Conservation (phyloP, 2,329 filamentous ascomycete genomes). For the Neofusicoccum cordaticola region DNA sequence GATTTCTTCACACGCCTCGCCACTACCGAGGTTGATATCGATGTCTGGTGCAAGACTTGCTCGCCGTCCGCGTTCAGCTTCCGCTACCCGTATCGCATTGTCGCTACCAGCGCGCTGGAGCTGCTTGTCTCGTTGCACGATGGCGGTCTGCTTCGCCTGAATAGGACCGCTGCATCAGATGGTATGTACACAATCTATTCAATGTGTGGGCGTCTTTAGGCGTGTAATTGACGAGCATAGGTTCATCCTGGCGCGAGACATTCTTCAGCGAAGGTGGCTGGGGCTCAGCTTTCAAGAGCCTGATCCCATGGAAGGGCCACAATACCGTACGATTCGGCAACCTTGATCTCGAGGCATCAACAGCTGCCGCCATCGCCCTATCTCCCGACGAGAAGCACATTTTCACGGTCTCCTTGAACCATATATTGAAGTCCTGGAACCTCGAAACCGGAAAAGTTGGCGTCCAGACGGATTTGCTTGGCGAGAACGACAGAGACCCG, state of each 20-base stretch:
- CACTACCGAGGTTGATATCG: slow-evolving; percentile 69
- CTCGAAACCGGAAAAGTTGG: slow-evolving; percentile 75
- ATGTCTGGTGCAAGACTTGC: slow-evolving; percentile 73
- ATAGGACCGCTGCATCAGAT: slow-evolving; percentile 30
- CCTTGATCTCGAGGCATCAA: slow-evolving; percentile 59
- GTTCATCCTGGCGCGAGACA: slow-evolving; percentile 62
- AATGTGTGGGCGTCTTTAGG: background rate
- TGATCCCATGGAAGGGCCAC: slow-evolving; percentile 58
- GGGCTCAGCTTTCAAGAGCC: slow-evolving; percentile 58
- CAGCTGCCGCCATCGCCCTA: slow-evolving; percentile 59
- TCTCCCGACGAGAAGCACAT: slow-evolving; percentile 52
- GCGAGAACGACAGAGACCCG: slow-evolving; percentile 54
- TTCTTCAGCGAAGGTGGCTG: slow-evolving; percentile 73
- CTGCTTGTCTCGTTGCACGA: slow-evolving; percentile 79
- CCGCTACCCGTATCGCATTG: slow-evolving; percentile 76
- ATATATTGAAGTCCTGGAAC: slow-evolving; percentile 88
- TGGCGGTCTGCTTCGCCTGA: slow-evolving; percentile 68
- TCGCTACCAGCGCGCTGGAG: slow-evolving; percentile 69
- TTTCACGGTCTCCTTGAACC: slow-evolving; percentile 85
- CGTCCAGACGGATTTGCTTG: slow-evolving; percentile 73
- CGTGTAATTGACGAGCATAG: slow-evolving; percentile 47
- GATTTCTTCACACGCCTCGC: slow-evolving; percentile 74
- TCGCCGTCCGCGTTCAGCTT: slow-evolving; percentile 71
- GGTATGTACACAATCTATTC: slow-evolving; percentile 1
- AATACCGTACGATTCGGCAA: slow-evolving; percentile 64